Conservation (phyloP, 768 basidiomycete genomes). For the Calocybe indica region DNA sequence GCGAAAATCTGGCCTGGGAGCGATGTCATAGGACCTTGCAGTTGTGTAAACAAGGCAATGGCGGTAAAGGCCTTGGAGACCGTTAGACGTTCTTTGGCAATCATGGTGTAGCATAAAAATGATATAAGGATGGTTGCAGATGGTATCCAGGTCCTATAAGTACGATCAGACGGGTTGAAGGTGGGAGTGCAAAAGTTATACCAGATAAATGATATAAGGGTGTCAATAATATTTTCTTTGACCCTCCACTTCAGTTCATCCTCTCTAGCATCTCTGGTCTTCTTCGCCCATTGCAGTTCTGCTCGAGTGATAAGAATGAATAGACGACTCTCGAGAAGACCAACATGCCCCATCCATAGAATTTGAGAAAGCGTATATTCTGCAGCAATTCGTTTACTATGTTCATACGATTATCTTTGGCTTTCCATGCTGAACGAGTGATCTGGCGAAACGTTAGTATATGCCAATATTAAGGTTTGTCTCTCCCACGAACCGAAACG, state of each 20-base stretch:
- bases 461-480: neutral
- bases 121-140: slow-evolving; percentile 59
- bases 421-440: slow-evolving; percentile 51
- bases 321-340: neutral
- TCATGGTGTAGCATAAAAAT: slow-evolving; percentile 62
- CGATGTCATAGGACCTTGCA: slow-evolving; percentile 62
- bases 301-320: slow-evolving; percentile 1
- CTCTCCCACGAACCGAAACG: slow-evolving; percentile 40
- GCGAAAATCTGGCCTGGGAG: slow-evolving; percentile 62
- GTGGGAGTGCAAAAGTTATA: slow-evolving; percentile 15
- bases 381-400: slow-evolving; percentile 73
- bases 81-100: slow-evolving; percentile 60
- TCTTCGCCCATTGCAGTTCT: slow-evolving; percentile 59
- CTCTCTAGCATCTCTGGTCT: slow-evolving; percentile 48
- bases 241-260: slow-evolving; percentile 64
- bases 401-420: slow-evolving; percentile 64
- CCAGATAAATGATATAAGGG: slow-evolving; percentile 67
- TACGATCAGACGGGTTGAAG: neutral
- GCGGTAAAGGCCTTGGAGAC: slow-evolving; percentile 81
- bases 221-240: slow-evolving; percentile 54
- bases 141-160: slow-evolving; percentile 64
- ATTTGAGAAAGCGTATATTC: slow-evolving; percentile 68
- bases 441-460: slow-evolving; percentile 28
- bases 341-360: slow-evolving; percentile 66
- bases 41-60: slow-evolving; percentile 67